Evolutionary conservation across 352 stramenopile species (phyloP).

Genomic region (Saprolegnia diclina): DNA sequence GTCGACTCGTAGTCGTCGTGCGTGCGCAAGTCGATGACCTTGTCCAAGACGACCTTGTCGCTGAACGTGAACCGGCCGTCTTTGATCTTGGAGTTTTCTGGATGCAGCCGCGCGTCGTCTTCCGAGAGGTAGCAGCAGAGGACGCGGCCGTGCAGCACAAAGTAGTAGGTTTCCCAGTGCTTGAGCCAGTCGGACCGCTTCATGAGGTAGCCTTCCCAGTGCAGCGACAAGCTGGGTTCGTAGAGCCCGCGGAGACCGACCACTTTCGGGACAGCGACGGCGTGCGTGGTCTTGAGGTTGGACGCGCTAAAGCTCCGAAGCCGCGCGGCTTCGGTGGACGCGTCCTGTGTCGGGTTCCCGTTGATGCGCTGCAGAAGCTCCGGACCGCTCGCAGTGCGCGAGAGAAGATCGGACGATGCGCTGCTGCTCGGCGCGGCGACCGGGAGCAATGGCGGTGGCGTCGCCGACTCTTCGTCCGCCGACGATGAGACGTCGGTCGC

Average conservation of each 20-base stretch:
- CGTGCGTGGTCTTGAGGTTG: background rate
- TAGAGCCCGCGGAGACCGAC: constrained; percentile 21
- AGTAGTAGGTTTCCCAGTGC: constrained; percentile 87
- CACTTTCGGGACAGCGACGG: background rate
- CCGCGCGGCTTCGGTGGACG: background rate
- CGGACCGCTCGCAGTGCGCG: constrained; percentile 11
- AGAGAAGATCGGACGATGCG: background rate
- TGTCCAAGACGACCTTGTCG: constrained; percentile 65
- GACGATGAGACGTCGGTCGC: constrained; percentile 5
- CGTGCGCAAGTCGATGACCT: constrained; percentile 65
- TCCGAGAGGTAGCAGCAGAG: constrained; percentile 83
- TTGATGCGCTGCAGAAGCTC: constrained; percentile 13
- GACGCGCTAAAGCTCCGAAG: constrained; percentile 23
- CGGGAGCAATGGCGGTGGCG: background rate
- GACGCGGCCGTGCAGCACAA: constrained; percentile 57
- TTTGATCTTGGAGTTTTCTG: constrained; percentile 85
- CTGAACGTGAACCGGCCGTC: constrained; percentile 83
- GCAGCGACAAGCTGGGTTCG: constrained; percentile 39
- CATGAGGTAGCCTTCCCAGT: constrained; percentile 84
- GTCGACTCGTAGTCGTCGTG: constrained; percentile 32
- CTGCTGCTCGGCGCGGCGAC: background rate
- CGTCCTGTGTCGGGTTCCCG: background rate
- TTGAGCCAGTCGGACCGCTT: constrained; percentile 87
- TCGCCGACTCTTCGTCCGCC: background rate
- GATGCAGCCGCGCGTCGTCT: constrained; percentile 65